phyloP scores from a whole-genome alignment of 257 asterid species.

The Lantana camara region DNA sequence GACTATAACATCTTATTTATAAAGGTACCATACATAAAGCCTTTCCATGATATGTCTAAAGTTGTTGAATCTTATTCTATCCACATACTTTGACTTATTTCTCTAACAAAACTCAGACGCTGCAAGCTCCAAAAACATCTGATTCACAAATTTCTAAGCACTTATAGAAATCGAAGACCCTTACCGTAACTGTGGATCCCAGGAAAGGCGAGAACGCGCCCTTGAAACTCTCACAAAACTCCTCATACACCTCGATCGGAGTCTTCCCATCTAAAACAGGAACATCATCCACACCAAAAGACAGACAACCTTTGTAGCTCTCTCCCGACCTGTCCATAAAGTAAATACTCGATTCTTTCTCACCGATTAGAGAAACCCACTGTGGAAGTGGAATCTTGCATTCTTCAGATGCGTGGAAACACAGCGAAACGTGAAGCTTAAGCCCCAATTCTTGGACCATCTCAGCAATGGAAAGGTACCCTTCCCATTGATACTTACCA shows the following conservation, averaged over 20 bases:
- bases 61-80: too few relatives aligned
- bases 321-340: constrained; percentile 49
- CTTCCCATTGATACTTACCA: constrained; percentile 56
- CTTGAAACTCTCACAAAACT: constrained; percentile 55
- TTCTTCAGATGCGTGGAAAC: constrained; percentile 50
- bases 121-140: too few relatives aligned
- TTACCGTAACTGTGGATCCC: constrained; percentile 55
- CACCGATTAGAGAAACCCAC: constrained; percentile 55
- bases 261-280: constrained; percentile 61
- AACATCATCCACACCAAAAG: constrained; percentile 54
- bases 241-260: constrained; percentile 51
- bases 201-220: constrained; percentile 42
- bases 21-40: too few relatives aligned
- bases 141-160: too few relatives aligned
- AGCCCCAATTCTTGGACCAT: constrained; percentile 50
- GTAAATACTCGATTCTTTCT: constrained; percentile 42
- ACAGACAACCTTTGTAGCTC: constrained; percentile 49
- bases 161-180: background rate
- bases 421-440: constrained; percentile 54
- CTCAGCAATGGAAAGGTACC: constrained; percentile 54
- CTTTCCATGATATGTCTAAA: too few relatives aligned
- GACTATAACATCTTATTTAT: too few relatives aligned
- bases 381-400: constrained; percentile 40
- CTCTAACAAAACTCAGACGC: too few relatives aligned
- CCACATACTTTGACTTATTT: too few relatives aligned